These are phyloP conservation scores for Tephrocybe sp. DNA, from an alignment of 768 basidiomycete genomes.

Conservation along the genomic window DNA sequence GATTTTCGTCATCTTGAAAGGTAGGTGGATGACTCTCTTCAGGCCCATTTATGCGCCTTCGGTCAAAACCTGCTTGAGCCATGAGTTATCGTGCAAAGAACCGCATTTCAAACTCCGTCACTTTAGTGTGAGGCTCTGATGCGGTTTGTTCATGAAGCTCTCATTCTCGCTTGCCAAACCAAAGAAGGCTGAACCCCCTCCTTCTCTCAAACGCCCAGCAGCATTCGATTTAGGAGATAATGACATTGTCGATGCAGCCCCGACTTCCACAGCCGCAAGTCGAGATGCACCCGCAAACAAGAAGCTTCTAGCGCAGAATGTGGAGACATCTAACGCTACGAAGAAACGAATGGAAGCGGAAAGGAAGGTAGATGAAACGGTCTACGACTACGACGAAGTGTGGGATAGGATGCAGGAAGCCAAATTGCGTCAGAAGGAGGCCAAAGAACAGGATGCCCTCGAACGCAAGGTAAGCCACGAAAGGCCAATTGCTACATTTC, in stretches of 20 bases:
- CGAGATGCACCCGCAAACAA: constrained; percentile 50
- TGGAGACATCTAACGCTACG: constrained; percentile 59
- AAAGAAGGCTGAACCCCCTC: constrained; percentile 45
- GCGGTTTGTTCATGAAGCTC: constrained; percentile 67
- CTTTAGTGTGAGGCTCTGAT: constrained; percentile 1
- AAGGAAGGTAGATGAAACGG: constrained; percentile 73
- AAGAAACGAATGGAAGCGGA: constrained; percentile 80
- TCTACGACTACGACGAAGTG: constrained; percentile 95
- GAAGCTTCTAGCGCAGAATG: constrained; percentile 56
- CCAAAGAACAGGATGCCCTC: constrained; percentile 72
- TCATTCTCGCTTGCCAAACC: constrained; percentile 81
- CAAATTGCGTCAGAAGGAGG: constrained; percentile 70
- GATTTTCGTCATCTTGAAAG: constrained; percentile 38
- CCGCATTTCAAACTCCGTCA: constrained; percentile 33
- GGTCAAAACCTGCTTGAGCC: constrained; percentile 68
- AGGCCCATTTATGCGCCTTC: constrained; percentile 89
- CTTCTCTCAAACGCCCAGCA: constrained; percentile 55
- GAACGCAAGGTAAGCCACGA: constrained; percentile 68
- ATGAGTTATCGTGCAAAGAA: constrained; percentile 23
- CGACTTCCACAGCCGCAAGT: constrained; percentile 36
- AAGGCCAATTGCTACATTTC: neutral
- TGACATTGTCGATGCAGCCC: constrained; percentile 48
- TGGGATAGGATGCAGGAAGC: constrained; percentile 95
- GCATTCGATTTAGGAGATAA: constrained; percentile 69
- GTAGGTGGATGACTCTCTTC: constrained; percentile 75